Evolutionary conservation across 1,139 yeast genomes (phyloP).

Genomic region (Saccharomyces hybrid): DNA sequence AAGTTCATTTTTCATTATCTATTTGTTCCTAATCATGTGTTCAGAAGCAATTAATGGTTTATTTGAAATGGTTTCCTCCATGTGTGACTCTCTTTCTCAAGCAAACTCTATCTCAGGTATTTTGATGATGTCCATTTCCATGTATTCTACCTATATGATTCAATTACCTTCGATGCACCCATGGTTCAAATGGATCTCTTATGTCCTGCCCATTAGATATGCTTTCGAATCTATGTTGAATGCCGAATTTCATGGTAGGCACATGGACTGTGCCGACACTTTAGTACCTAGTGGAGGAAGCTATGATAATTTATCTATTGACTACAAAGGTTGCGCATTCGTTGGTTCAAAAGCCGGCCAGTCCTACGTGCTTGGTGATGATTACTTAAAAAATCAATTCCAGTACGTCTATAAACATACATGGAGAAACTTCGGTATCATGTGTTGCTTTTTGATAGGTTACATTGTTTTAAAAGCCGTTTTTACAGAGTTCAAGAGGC

Average conservation of each 20-base stretch:
- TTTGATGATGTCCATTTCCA: constrained; percentile 39
- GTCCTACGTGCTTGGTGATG: constrained; percentile 40
- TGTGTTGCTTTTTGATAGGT: constrained; percentile 37
- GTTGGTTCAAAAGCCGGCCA: constrained; percentile 38
- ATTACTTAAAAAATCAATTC: constrained; percentile 34
- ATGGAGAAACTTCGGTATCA: constrained; percentile 49
- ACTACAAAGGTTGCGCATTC: constrained; percentile 44
- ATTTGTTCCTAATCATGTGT: constrained; percentile 38
- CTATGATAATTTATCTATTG: constrained; percentile 35
- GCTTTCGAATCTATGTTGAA: constrained; percentile 50
- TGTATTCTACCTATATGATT: constrained; percentile 50
- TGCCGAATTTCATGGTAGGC: constrained; percentile 48
- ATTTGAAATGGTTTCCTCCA: constrained; percentile 45
- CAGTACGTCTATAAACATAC: constrained; percentile 36
- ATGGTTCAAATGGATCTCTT: constrained; percentile 59
- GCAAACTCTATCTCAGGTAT: constrained; percentile 50
- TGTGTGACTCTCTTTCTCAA: constrained; percentile 39
- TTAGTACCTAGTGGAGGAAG: constrained; percentile 49
- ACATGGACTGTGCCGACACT: constrained; percentile 42
- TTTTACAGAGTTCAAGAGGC: constrained; percentile 36
- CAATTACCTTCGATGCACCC: constrained; percentile 55
- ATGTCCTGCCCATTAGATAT: constrained; percentile 48
- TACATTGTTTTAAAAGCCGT: constrained; percentile 34
- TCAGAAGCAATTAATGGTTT: constrained; percentile 39
- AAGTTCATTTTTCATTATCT: constrained; percentile 45